Conservation (phyloP, 2,329 filamentous ascomycete species). For the Niveomyces coronatus region DNA sequence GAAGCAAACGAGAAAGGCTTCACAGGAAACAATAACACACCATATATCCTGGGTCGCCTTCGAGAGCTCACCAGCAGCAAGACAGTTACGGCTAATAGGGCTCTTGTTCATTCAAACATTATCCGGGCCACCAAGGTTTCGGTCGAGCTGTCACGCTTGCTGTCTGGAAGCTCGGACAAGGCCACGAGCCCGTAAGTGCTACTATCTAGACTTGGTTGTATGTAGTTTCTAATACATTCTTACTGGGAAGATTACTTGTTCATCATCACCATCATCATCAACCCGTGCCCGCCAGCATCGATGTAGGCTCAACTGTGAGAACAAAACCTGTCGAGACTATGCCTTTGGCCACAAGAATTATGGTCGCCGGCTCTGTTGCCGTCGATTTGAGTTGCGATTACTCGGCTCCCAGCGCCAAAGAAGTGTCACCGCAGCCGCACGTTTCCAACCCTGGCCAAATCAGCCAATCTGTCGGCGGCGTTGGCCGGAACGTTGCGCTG, state of each 20-base stretch:
- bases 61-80: constrained; percentile 64
- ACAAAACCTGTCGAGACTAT: constrained; percentile 6
- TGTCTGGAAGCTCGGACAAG: constrained; percentile 21
- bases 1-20: constrained; percentile 56
- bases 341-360: constrained; percentile 27
- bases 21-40: constrained; percentile 70
- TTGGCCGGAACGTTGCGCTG: constrained; percentile 83
- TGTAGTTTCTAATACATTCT: constrained; percentile 27
- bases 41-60: constrained; percentile 70
- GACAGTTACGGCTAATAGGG: constrained; percentile 65
- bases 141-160: constrained; percentile 38
- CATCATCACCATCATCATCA: constrained; percentile 9
- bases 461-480: constrained; percentile 75
- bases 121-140: constrained; percentile 44
- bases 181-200: constrained; percentile 27
- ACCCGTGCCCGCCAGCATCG: neutral
- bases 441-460: constrained; percentile 84
- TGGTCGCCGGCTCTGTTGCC: constrained; percentile 85
- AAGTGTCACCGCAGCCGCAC: constrained; percentile 42
- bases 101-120: constrained; percentile 45
- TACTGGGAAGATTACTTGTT: too few species aligned
- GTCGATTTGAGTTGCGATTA: constrained; percentile 84
- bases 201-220: constrained; percentile 14
- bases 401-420: constrained; percentile 17
- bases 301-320: neutral